Base-by-base conservation (phyloP, 352 stramenopile genomes). In the Aphanomyces euteiches region DNA sequence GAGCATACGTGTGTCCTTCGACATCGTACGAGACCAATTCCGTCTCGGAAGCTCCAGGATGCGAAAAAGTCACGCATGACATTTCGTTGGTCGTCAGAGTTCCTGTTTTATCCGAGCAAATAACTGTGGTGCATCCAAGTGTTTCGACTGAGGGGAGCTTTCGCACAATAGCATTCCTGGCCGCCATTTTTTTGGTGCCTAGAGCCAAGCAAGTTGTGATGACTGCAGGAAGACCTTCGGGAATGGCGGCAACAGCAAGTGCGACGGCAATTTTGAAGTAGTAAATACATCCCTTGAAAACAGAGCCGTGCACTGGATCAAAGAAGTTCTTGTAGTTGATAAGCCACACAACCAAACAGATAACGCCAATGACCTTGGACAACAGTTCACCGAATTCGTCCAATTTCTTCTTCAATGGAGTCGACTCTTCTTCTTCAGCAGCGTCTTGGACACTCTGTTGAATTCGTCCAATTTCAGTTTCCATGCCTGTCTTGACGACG, bases 181-280 rank as follows among this genome's bases (percentile, higher is more conserved):
- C 94, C 39, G 96, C 96, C 97, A 99, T 99, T 64, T 95, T 89
- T 58, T 93, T 82, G 66, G 96, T 98, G 3, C 95, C 96, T 4
- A 99, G 80, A 54, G 90, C 92, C 47, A 99, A 82, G 73, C 96
- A 99, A 63, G 84, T 94, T 3, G 98, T 99, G 74, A 99, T 99
- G 12, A 99, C 96, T 12, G 97, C 97, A 2, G 96, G 97, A 4
- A 99, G 82, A 41, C 98, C 97, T 82, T 99, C 97, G 4, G 98
- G 98, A 70, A 99, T 99, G 4, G 97, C 97, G 1, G 98, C 98
- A 0, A 99, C 98, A 21, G 96, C 98, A 34, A 99, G 83, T 1
- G 96, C 97, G 12, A 99, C 96, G 1, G 97, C 97, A 39, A 99
- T 98, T 80, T 99, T 99, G 66, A 98, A 98, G 87, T 99, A 99